phyloP scores from a whole-genome alignment of 2,329 filamentous ascomycete genomes.

The Botrytis sinoallii region DNA sequence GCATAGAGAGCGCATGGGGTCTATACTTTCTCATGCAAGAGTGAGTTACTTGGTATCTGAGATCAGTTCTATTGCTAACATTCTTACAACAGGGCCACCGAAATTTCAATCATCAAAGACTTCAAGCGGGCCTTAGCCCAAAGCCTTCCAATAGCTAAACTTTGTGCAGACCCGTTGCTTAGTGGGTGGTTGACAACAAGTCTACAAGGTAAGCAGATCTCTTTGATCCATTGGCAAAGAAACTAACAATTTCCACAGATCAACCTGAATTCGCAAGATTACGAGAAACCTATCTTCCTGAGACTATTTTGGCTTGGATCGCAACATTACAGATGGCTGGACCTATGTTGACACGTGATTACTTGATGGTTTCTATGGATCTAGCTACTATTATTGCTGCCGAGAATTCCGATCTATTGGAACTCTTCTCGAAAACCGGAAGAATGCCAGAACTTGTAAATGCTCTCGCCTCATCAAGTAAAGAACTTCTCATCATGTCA shows the following conservation, averaged over 20 bases:
- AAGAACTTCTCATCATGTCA: conserved; percentile 45
- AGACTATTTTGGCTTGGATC: conserved; percentile 80
- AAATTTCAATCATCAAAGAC: conserved; percentile 40
- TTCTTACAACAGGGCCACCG: neutral
- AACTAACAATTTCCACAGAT: conserved; percentile 39
- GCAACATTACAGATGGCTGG: conserved; percentile 77
- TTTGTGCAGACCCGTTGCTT: conserved; percentile 59
- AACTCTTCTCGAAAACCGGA: conserved; percentile 59
- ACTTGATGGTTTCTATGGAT: conserved; percentile 82
- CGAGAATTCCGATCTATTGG: conserved; percentile 62
- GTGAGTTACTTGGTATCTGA: conserved; percentile 23
- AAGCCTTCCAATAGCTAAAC: conserved; percentile 53
- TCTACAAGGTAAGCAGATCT: conserved; percentile 26
- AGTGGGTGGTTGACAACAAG: conserved; percentile 56
- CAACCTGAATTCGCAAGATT: conserved; percentile 63
- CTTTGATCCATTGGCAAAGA: neutral
- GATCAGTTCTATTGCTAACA: neutral
- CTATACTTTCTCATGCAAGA: conserved; percentile 26
- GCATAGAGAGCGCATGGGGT: conserved; percentile 59
- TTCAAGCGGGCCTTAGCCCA: conserved; percentile 55
- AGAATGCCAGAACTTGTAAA: conserved; percentile 75
- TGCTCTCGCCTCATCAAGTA: conserved; percentile 57
- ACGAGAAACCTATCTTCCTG: conserved; percentile 77
- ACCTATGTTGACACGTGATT: conserved; percentile 68
- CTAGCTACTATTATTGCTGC: conserved; percentile 73